Base-by-base conservation (phyloP, 805 yeast genomes). In the Clavispora phyllophila region DNA sequence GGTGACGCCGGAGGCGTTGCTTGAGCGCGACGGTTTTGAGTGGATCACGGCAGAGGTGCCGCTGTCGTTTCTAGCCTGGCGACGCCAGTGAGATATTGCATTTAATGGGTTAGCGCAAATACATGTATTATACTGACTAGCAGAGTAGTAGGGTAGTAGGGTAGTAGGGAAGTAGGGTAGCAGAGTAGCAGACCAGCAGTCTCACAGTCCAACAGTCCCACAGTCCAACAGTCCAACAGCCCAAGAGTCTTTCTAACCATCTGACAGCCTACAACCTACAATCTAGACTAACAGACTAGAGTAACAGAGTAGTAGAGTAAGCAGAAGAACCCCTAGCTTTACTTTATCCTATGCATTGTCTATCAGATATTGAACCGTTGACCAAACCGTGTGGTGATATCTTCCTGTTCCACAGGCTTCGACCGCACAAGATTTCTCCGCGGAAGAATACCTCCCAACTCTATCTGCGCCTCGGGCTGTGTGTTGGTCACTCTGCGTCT, bases 41-140 rank as follows among this genome's bases (percentile, higher is more conserved):
- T 63, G 68, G 70, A 52, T 63, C 22, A 51, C 51, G 28, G 47
- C 46, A 5, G 26, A 47, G 22, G 48, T 56, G 29, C 62, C 62
- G 14, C 13, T 24, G 2, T 23, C 29, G 15, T 36, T 25, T 19
- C 23, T 29, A 3, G 33, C n/a, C 20, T 29, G 33, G 33, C 8
- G 27, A 10, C 23, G 8, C 7, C 5, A 22, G 23, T 22, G 23
- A 22, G 23, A n/a, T n/a, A n/a, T n/a, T n/a, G n/a, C n/a, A n/a
- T n/a, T n/a, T n/a, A n/a, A n/a, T n/a, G n/a, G n/a, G n/a, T n/a
- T n/a, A n/a, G n/a, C n/a, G n/a, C n/a, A n/a, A 25, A 25, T 25
- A 25, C 9, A 25, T 28, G 31, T 14, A 28, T 28, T 4, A 28
- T 28, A 14, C 9, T 14, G 17, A n/a, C n/a, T n/a, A n/a, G n/a